Evolutionary conservation across 768 basidiomycete genomes (phyloP).

Genomic region (Hydnomerulius pinastri): DNA sequence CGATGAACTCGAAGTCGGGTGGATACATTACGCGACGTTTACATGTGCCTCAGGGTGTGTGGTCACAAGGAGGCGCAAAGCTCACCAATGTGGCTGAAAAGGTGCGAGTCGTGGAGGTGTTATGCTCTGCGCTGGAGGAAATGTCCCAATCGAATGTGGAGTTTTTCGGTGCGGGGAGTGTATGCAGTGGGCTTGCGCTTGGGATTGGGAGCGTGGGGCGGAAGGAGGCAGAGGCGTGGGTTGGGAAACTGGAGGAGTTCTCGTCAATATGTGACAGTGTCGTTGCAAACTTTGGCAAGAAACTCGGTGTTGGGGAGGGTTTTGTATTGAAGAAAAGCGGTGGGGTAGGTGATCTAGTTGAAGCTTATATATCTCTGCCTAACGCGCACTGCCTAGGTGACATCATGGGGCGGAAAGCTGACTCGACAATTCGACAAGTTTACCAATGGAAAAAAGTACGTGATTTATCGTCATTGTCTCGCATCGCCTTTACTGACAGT

Average conservation of each 20-base stretch:
- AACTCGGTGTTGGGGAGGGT: slow-evolving; percentile 86
- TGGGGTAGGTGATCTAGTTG: slow-evolving; percentile 41
- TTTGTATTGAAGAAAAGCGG: slow-evolving; percentile 80
- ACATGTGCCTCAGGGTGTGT: slow-evolving; percentile 87
- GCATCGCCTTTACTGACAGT: slow-evolving; percentile 12
- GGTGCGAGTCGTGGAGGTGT: slow-evolving; percentile 78
- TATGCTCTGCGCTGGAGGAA: slow-evolving; percentile 79
- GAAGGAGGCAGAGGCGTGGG: slow-evolving; percentile 80
- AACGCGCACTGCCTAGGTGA: slow-evolving; percentile 38
- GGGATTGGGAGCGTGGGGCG: slow-evolving; percentile 77
- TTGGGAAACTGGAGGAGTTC: slow-evolving; percentile 78
- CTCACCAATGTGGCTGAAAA: slow-evolving; percentile 81
- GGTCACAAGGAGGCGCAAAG: slow-evolving; percentile 90
- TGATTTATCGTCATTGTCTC: slow-evolving; percentile 12
- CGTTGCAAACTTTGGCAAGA: slow-evolving; percentile 81
- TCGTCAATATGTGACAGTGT: slow-evolving; percentile 77
- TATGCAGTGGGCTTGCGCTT: slow-evolving; percentile 70
- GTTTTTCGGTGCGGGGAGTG: slow-evolving; percentile 76
- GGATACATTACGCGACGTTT: slow-evolving; percentile 85
- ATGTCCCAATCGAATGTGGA: slow-evolving; percentile 71
- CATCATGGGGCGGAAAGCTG: slow-evolving; percentile 72
- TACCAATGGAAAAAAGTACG: slow-evolving; percentile 88
- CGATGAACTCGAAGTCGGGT: slow-evolving; percentile 80
- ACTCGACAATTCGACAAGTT: slow-evolving; percentile 79
- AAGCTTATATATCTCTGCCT: slow-evolving; percentile 5